These are phyloP conservation scores for Ogataea glucozyma DNA, from an alignment of 805 yeast species.

Conservation along the genomic window DNA sequence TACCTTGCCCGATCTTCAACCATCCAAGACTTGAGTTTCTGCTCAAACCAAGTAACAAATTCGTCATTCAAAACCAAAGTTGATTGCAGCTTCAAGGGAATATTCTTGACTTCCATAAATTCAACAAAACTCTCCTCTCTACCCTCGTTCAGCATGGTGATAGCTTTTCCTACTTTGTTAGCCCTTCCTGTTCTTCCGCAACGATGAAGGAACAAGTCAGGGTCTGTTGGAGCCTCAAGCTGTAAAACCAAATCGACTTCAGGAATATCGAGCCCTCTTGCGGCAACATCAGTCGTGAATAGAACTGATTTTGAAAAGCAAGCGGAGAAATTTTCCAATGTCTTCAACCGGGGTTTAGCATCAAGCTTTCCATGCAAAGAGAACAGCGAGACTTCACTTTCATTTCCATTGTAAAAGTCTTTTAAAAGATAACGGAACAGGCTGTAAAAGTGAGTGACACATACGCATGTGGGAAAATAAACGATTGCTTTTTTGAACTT, in stretches of 20 bases:
- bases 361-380: slow-evolving; percentile 90
- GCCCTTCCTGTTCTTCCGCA: slow-evolving; percentile 97
- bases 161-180: slow-evolving; percentile 76
- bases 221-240: slow-evolving; percentile 91
- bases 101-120: slow-evolving; percentile 73
- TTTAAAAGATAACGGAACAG: slow-evolving; percentile 47
- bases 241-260: slow-evolving; percentile 95
- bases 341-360: slow-evolving; percentile 75
- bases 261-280: slow-evolving; percentile 93
- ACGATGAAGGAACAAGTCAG: slow-evolving; percentile 88
- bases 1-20: slow-evolving; percentile 75
- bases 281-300: slow-evolving; percentile 97
- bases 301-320: slow-evolving; percentile 57
- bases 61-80: slow-evolving; percentile 23
- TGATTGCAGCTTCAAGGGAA: slow-evolving; percentile 47
- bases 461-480: slow-evolving; percentile 86
- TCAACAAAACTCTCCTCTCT: slow-evolving; percentile 81
- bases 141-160: slow-evolving; percentile 70
- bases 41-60: slow-evolving; percentile 30
- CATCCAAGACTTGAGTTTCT: slow-evolving; percentile 51
- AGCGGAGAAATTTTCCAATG: slow-evolving; percentile 61
- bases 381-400: slow-evolving; percentile 42
- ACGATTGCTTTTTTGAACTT: slow-evolving; percentile 81
- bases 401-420: slow-evolving; percentile 21
- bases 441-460: slow-evolving; percentile 75